Base-by-base conservation (phyloP, 2,329 filamentous ascomycete species). In the Neurospora sp. region DNA sequence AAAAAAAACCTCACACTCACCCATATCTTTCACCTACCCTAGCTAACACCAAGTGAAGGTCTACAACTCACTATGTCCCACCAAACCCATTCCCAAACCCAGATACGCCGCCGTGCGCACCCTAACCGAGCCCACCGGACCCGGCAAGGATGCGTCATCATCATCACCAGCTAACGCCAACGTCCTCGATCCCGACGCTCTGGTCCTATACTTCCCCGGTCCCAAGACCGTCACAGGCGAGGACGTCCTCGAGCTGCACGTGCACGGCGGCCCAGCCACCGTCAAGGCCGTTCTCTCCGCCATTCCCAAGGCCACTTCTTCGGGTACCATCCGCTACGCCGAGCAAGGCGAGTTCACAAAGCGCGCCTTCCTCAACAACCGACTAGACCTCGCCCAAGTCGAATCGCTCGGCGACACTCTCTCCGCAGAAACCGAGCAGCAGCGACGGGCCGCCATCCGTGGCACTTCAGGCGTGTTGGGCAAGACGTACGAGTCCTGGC, bases 341-440 rank as follows among this genome's bases (percentile, higher is more conserved):
- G 95, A 97, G 77, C 91, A 96, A 0, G 96, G 96, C 69, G 96
- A 99, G 78, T 99, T 99, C 79, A 99, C 96, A 4, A 89, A 90
- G 72, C 89, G 96, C 43, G 94, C 96, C 5, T 99, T 99, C 77
- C 85, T 94, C 77, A 96, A 97, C 78, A 85, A 90, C 75, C 88
- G 93, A 1, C 86, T 99, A 4, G 92, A 96, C 76, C 86, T 99
- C 1, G 92, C 93, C 2, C 94, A 99, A 80, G 91, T 91, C 8
- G 89, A 91, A 78, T 84, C 88, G 0, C 81, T 91, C 3, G 85
- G 87, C 72, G 88, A 90, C 73, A 85, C 84, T 0, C 82, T 91
- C 2, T 83, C 86, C 6, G 89, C 89, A 3, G 87, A 96, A 75
- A 99, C 96, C 0, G 96, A 98, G 80, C 93, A 97, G 78, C 96